Conservation (phyloP, 2,329 filamentous ascomycete genomes). For the Fusarium marasasianum region DNA sequence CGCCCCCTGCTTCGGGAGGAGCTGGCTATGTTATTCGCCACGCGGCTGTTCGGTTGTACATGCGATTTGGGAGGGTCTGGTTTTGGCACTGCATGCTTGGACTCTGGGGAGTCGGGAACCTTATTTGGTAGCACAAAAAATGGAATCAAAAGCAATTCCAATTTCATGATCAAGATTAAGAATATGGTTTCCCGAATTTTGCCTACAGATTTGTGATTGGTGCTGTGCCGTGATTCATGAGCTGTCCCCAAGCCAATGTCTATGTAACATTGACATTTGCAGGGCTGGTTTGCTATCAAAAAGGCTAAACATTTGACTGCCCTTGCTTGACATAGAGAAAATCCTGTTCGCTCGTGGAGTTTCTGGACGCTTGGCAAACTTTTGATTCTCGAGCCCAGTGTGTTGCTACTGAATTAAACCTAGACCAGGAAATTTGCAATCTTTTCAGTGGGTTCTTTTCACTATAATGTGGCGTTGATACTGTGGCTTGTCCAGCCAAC, state of each 20-base stretch:
- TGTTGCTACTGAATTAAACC: neutral
- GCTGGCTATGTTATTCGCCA: slow-evolving; percentile 12
- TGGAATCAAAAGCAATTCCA: slow-evolving; percentile 47
- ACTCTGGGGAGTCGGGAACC: slow-evolving; percentile 47
- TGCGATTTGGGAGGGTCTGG: slow-evolving; percentile 42
- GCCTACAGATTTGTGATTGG: neutral
- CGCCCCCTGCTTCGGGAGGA: slow-evolving; percentile 14
- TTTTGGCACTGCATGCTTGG: slow-evolving; percentile 46
- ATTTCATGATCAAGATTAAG: slow-evolving; percentile 39
- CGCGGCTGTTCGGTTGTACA: slow-evolving; percentile 26
- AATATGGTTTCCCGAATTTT: slow-evolving; percentile 38
- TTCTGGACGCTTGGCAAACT: neutral
- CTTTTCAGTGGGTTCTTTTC: neutral
- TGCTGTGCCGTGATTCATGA: neutral
- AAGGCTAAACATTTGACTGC: neutral
- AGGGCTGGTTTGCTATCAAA: neutral
- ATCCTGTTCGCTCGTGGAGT: neutral
- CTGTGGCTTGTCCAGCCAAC: slow-evolving; percentile 10
- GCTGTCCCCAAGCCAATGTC: neutral
- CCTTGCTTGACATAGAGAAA: neutral
- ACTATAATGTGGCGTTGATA: neutral
- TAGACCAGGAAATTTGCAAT: neutral
- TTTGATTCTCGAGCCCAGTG: neutral
- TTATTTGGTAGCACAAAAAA: slow-evolving; percentile 45
- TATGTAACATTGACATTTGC: neutral